Evolutionary conservation across 495 filamentous ascomycete genomes (phyloP), one percentile per base, ranked within the genome.

Genomic region (Aspergillus mulundensis): DNA sequence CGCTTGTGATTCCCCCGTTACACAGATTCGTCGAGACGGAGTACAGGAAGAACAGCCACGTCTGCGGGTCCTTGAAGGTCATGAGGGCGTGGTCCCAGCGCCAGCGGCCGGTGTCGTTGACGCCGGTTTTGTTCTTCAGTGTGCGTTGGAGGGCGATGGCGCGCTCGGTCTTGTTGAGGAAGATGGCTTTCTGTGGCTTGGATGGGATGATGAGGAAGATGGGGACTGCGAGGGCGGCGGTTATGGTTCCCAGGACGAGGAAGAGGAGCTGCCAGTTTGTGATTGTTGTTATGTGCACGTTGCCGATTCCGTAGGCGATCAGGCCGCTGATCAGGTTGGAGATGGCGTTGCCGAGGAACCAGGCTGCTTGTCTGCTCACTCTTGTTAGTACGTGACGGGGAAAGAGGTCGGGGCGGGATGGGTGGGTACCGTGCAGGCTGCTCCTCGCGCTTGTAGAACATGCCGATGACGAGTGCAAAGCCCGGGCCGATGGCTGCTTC

Each of bases 401-500:
- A 11, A 14, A 18, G n/a, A 5, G 28, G 6, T 2, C 2, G n/a
- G 15, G 30, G 36, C 21, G 15, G 15, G 30, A 5, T 0, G 3
- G 10, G 64, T 71, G n/a, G n/a, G 40, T 76, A 69, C 42, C 80
- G 72, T 20, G 77, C 61, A 0, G 78, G 78, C 30, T 84, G 81
- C 61, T 84, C 79, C 19, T 74, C 65, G 12, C 71, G 60, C 7
- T 62, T 74, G 56, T 81, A 85, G 71, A 77, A 84, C 75, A 81
- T 81, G 7, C 73, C 73, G 42, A 80, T 77, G 23, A 81, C 76
- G 16, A 84, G 70, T 1, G 78, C 72, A 56, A 84, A 82, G 1
- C 75, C 78, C 0, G 82, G 82, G 30, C 81, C 81, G 5, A 82
- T 76, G 0, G 74, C 76, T 0, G 81, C 80, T 64, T 87, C 84